Base-by-base conservation (phyloP, 192 early-diverging fungal species). In the Haplosporangium gracile region DNA sequence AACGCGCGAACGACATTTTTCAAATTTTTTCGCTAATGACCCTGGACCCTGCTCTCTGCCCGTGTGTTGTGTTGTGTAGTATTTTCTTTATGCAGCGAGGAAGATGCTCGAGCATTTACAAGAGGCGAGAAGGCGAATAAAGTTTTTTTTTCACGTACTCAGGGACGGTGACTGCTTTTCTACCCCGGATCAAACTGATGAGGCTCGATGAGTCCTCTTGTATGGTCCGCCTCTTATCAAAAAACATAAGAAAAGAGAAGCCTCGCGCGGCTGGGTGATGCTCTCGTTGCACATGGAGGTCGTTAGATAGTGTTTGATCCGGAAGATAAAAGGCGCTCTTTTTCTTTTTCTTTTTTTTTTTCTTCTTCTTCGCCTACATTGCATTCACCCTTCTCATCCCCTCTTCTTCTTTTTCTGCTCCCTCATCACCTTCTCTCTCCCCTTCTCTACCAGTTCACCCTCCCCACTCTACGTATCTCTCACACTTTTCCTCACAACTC, bases 251-350 rank as follows among this genome's bases (percentile, higher is more conserved):
- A 36, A 38, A 70, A 70, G 39, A 36, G 68, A 20, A 0, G 32
- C 69, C 69, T 39, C 38, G 69, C 34, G 18, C 5, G 15, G 49
- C 4, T 2, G 1, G 38, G 34, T 22, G 26, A 39, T 42, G 26
- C 69, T 42, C 38, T 6, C 45, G 32, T 49, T 20, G 72, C 72
- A 75, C 51, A 76, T 68, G 63, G 63, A 63, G 49, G 63, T 40
- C 51, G 36, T 0, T 2, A 26, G 39, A 68, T 39, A 76, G 39
- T 11, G 13, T 32, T 26, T 18, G 53, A 72, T 69, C 15, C 39
- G 63, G 32, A 39, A 70, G 45, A 77, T 69, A 75, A 40, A 26
- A 57, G 68, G 32, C 18, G 39, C 20, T 4, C 16, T 34, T 63
- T n/a, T 65, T 38, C 63, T 40, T 38, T 24, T 55, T 32, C 10